A percentile compares a stretch with the other conserved stretches of the same genome.
Evolutionary conservation across 2,329 filamentous ascomycete species (phyloP).

Genomic region (Exophiala alcalophila): DNA sequence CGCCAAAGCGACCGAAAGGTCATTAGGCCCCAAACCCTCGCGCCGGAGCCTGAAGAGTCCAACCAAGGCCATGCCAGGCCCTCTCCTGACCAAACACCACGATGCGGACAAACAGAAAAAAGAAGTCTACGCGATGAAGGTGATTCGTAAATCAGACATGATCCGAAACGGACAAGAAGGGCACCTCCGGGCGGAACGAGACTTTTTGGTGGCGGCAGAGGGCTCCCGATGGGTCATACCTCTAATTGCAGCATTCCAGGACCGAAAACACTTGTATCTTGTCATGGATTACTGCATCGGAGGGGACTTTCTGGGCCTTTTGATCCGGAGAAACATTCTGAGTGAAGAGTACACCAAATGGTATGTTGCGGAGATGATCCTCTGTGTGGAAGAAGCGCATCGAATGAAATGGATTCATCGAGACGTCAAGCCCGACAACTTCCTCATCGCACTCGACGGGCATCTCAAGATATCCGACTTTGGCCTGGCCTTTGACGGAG

Average conservation of each 20-base stretch:
- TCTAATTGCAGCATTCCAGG: constrained; percentile 84
- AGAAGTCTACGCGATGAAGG: constrained; percentile 91
- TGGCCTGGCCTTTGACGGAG: constrained; percentile 88
- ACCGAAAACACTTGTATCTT: constrained; percentile 77
- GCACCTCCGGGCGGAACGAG: constrained; percentile 83
- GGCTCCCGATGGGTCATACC: constrained; percentile 90
- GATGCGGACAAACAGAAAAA: constrained; percentile 34
- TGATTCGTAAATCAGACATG: constrained; percentile 93
- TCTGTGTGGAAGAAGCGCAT: constrained; percentile 91
- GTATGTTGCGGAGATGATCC: constrained; percentile 93
- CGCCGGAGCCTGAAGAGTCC: constrained; percentile 6
- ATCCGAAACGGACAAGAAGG: constrained; percentile 86
- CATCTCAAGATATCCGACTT: constrained; percentile 97
- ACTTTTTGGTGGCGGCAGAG: constrained; percentile 85
- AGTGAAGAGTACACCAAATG: constrained; percentile 75
- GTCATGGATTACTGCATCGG: constrained; percentile 99
- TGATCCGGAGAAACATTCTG: constrained; percentile 81
- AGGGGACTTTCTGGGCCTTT: constrained; percentile 83
- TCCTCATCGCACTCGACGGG: constrained; percentile 80
- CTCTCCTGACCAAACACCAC: constrained; percentile 5
- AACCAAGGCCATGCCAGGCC: neutral
- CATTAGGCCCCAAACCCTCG: constrained; percentile 4
- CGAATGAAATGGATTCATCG: constrained; percentile 86
- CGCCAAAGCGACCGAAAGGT: constrained; percentile 7
- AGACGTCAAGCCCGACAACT: constrained; percentile 97